Evolutionary conservation across 1,284 basidiomycete species (phyloP), one percentile per base, ranked within the genome.

Genomic region (Tilletia setariae): DNA sequence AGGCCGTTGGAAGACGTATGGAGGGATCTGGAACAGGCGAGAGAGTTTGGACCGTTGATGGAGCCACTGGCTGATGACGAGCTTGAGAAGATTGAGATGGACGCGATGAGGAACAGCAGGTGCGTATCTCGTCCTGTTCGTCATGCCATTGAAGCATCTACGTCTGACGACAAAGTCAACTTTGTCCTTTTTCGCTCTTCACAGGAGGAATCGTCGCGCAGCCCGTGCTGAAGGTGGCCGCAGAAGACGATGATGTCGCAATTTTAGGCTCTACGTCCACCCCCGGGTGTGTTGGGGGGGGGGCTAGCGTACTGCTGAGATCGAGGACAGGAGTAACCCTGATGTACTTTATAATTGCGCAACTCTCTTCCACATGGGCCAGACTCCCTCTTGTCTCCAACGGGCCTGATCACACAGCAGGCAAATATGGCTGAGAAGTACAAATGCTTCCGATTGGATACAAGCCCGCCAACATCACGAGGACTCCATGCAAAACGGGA

Each of bases 11-110:
- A 88, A 79, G 91, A 92, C 68, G 90, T 94, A 0, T 98, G 94
- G 93, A 85, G 94, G 64, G 95, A 98, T 80, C 98, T 93, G 92
- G 87, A 87, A 65, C 95, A 98, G 79, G 88, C 90, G 42, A 90
- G 92, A 79, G 92, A 94, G 82, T 97, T 92, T 83, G 88, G 89
- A 70, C 97, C 95, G n/a, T 85, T 90, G 62, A 89, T 97, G 79
- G 90, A 97, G 81, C 89, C 91, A 68, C 83, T 98, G 69, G 91
- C 86, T 13, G 88, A 89, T 30, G 95, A 97, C 81, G 96, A 98
- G 83, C 89, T 97, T 69, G 94, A 95, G 82, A 87, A 76, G 68
- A 64, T 76, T 53, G 78, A 79, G 62, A 74, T 76, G 65, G 74
- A 73, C 15, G 74, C 77, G 21, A 68, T 76, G 42, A 66, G 79